A percentile compares a stretch with the other conserved stretches of the same genome.
phyloP scores from a whole-genome alignment of 805 yeast genomes.

The Torulaspora indica region DNA sequence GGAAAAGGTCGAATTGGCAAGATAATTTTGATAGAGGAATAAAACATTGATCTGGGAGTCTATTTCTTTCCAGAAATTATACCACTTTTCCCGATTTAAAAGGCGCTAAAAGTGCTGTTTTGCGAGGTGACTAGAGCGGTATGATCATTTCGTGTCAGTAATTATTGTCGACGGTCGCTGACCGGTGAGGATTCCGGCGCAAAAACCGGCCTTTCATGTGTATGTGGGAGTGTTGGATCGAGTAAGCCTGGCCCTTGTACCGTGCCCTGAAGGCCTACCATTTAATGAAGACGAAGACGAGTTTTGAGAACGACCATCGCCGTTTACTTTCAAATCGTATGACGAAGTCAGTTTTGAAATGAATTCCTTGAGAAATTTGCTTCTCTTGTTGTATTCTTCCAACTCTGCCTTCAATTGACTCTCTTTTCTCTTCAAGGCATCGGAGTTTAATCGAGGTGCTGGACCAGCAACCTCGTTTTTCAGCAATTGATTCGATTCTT shows the following conservation, averaged over 20 bases:
- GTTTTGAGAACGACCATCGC: slow-evolving; percentile 6
- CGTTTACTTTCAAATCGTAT: slow-evolving; percentile 14
- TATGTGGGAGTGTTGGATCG: slow-evolving; percentile 21
- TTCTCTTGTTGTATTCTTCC: slow-evolving; percentile 14
- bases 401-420: slow-evolving; percentile 14
- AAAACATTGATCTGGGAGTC: too few relatives aligned
- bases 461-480: slow-evolving; percentile 35
- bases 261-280: slow-evolving; percentile 10
- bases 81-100: too few relatives aligned
- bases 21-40: background rate
- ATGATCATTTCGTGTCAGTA: too few relatives aligned
- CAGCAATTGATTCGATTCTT: slow-evolving; percentile 26
- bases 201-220: too few relatives aligned
- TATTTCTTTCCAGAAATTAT: too few relatives aligned
- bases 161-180: too few relatives aligned
- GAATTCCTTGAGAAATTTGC: slow-evolving; percentile 22
- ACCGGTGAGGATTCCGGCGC: too few relatives aligned
- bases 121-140: too few relatives aligned
- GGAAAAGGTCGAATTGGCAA: background rate
- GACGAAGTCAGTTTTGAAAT: slow-evolving; percentile 21
- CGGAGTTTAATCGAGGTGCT: slow-evolving; percentile 30
- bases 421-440: slow-evolving; percentile 12
- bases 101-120: background rate
- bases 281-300: slow-evolving; percentile 15
- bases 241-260: slow-evolving; percentile 21